Conservation (phyloP, 129 eudicot genomes). For the Ambrosia trifida region DNA sequence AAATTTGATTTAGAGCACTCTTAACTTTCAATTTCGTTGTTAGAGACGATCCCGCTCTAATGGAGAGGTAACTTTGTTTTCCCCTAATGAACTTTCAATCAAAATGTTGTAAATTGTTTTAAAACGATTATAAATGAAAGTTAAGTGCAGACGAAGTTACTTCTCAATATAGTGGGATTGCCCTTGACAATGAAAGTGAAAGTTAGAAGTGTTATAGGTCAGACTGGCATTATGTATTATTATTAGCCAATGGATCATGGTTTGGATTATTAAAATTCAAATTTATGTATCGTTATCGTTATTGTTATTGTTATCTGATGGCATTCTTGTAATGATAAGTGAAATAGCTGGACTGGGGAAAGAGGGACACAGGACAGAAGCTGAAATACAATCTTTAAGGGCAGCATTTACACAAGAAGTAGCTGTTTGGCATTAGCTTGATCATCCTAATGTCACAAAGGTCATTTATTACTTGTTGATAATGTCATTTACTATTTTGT, state of each 20-base stretch:
- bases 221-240: not conserved
- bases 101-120: too few species aligned
- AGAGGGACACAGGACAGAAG: constrained; percentile 87
- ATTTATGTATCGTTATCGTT: not conserved
- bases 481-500: not conserved
- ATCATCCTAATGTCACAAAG: constrained; percentile 93
- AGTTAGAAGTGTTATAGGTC: not conserved
- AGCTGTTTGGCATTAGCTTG: constrained; percentile 91
- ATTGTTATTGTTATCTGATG: not conserved
- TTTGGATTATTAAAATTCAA: not conserved
- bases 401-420: constrained; percentile 95
- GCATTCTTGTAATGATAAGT: constrained; percentile 41
- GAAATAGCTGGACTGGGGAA: constrained; percentile 92
- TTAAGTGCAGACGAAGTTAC: too few species aligned
- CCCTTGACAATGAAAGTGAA: not conserved
- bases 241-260: not conserved
- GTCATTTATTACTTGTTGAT: constrained; percentile 20
- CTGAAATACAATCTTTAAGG: constrained; percentile 74
- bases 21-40: too few species aligned
- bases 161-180: not conserved
- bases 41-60: too few species aligned
- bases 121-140: too few species aligned
- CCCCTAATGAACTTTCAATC: too few species aligned
- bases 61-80: too few species aligned
- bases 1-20: too few species aligned